A percentile compares a stretch with the other conserved stretches of the same genome.
Conservation (phyloP, 345 rosid genomes). For the Syzygium oleosum region DNA sequence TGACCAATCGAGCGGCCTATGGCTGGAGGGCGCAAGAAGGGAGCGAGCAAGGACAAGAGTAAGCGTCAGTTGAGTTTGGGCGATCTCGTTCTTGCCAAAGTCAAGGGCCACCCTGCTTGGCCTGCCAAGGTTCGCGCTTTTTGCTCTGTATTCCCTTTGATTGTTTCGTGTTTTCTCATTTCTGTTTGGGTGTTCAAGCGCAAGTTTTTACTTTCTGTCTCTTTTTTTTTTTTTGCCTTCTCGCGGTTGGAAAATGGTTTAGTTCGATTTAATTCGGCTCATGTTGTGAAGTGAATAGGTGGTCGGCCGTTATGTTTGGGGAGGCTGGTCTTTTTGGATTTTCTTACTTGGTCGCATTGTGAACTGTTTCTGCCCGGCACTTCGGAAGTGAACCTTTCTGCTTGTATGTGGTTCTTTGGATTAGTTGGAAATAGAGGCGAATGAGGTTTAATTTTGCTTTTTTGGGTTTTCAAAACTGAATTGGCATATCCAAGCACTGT, state of each 20-base stretch:
- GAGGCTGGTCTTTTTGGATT: not conserved
- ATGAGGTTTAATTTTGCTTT: not conserved
- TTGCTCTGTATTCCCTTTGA: not conserved
- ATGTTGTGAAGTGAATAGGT: not conserved
- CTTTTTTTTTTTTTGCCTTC: not conserved
- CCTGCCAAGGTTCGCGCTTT: constrained; percentile 76
- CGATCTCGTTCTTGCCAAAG: constrained; percentile 96
- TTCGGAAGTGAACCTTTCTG: not conserved
- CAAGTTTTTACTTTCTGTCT: not conserved
- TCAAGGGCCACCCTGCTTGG: constrained; percentile 96
- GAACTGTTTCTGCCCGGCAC: not conserved
- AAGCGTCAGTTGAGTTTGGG: constrained; percentile 70
- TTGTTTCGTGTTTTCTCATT: not conserved
- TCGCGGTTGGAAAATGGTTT: not conserved
- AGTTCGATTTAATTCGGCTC: not conserved
- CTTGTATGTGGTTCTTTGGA: not conserved
- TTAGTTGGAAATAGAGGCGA: not conserved
- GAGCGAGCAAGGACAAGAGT: constrained; percentile 47
- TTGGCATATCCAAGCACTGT: not conserved
- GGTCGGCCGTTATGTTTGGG: not conserved
- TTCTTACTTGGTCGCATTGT: not conserved
- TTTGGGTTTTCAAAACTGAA: not conserved
- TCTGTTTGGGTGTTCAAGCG: not conserved
- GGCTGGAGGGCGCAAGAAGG: constrained; percentile 61
- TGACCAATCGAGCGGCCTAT: not conserved